Conservation (phyloP, 1,284 basidiomycete species). For the Leccinum idahoense region DNA sequence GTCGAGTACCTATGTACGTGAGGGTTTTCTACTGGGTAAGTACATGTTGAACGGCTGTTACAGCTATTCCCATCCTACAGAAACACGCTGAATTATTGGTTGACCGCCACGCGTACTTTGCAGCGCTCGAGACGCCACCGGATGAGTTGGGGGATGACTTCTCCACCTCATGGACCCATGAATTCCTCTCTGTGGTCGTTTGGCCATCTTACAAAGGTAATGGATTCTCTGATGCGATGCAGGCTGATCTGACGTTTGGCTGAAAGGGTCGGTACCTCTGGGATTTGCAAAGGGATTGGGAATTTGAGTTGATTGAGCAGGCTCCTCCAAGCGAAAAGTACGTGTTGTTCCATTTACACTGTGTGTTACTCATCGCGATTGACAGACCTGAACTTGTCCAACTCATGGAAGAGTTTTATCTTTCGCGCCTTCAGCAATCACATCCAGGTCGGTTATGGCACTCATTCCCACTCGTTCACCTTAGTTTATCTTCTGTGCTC, state of each 20-base stretch:
- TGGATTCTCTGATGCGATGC: conserved; percentile 9
- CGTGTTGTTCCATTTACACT: conserved; percentile 8
- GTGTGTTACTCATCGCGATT: conserved; percentile 24
- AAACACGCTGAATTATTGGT: conserved; percentile 69
- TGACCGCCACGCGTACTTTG: conserved; percentile 47
- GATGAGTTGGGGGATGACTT: conserved; percentile 50
- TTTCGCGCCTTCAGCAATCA: conserved; percentile 60
- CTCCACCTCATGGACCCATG: conserved; percentile 56
- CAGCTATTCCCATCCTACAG: conserved; percentile 70
- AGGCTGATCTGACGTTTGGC: conserved; percentile 13
- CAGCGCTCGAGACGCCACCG: conserved; percentile 38
- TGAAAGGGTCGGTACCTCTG: conserved; percentile 67
- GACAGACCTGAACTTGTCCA: conserved; percentile 34
- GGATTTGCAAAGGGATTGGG: conserved; percentile 67
- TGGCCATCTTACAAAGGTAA: conserved; percentile 58
- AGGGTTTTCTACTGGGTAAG: conserved; percentile 10
- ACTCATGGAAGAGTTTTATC: conserved; percentile 45
- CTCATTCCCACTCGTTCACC: not conserved
- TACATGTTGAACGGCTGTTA: conserved; percentile 12
- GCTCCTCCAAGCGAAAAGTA: conserved; percentile 46
- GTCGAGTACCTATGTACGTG: conserved; percentile 76
- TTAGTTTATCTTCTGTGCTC: conserved; percentile 5
- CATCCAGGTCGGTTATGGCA: conserved; percentile 51
- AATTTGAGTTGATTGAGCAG: conserved; percentile 55
- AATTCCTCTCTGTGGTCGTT: conserved; percentile 48